Base-by-base conservation (phyloP, 2,329 filamentous ascomycete species). In the Thyridium curvatum region DNA sequence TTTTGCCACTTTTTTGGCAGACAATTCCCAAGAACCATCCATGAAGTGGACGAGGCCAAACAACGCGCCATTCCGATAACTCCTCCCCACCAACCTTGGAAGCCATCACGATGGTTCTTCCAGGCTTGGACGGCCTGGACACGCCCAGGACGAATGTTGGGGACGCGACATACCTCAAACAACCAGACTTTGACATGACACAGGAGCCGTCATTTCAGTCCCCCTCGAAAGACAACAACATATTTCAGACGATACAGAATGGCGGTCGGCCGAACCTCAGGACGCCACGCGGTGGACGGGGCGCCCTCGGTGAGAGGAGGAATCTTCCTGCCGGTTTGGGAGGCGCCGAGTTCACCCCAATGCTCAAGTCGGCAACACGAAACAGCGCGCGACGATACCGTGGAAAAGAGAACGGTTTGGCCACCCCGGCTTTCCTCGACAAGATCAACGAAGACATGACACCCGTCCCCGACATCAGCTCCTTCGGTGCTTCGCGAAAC, bases 151-250 rank as follows among this genome's bases (percentile, higher is more conserved):
- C 88, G 45, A 85, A 89, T 55, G 63, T 82, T 49, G 88, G 84
- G 55, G 88, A 96, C 73, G 81, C 80, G 62, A 94, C 89, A 49
- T 91, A 83, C 61, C 71, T 94, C 46, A 69, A 79, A 62, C 64
- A 75, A 64, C 66, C 80, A 51, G 82, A 88, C 55, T 80, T 94
- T 55, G 88, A 94, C 52, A 81, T 91, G 50, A 94, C 88, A 38
- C 83, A 89, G 52, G 88, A 94, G 57, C 81, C 86, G 41, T 93
- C 91, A 1, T 95, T 96, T 51, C 79, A 82, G 41, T 89, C 86
- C 21, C 90, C 85, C 17, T 77, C 72, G 18, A 90, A 86, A 61
- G 79, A 82, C 55, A 79, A 81, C 52, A 86, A 93, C 51, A 66
- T 96, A 17, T 67, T 94, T 35, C 80, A 83, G 45, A 80, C 86